Evolutionary conservation across 352 stramenopile species (phyloP).

Genomic region (Phytophthora tentaculata): DNA sequence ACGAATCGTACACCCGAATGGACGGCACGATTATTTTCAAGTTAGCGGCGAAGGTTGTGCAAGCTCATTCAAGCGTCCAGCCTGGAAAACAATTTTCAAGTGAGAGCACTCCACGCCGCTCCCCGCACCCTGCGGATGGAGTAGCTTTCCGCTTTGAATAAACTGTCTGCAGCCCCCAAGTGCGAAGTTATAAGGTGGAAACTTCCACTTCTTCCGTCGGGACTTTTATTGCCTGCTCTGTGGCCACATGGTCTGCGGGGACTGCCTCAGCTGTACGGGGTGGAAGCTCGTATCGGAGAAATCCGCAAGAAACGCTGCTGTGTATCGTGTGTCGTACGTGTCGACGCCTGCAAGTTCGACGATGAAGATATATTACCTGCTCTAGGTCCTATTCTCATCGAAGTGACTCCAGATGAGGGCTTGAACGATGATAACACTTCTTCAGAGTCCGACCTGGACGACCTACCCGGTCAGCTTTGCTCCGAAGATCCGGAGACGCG

Average conservation of each 20-base stretch:
- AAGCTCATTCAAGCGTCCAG: no score
- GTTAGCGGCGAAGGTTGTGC: no score
- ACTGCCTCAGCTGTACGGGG: constrained; percentile 53
- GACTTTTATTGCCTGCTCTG: constrained; percentile 64
- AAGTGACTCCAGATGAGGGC: constrained; percentile 36
- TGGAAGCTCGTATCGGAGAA: constrained; percentile 49
- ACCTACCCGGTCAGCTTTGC: constrained; percentile 44
- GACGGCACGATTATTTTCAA: neutral
- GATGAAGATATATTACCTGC: constrained; percentile 51
- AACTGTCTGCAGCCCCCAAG: no score
- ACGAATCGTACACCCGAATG: neutral
- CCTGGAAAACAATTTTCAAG: no score
- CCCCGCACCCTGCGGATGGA: no score
- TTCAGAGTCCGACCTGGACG: constrained; percentile 32
- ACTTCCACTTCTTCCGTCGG: constrained; percentile 36
- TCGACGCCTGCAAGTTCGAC: constrained; percentile 57
- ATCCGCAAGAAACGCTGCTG: constrained; percentile 57
- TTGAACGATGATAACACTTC: constrained; percentile 34
- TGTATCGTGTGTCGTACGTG: constrained; percentile 53
- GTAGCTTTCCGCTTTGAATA: no score
- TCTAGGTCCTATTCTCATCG: constrained; percentile 45
- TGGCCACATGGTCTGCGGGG: constrained; percentile 50
- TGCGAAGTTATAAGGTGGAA: no score
- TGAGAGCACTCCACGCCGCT: no score
- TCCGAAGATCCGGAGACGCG: constrained; percentile 49